Evolutionary conservation across 2,329 filamentous ascomycete species (phyloP).

Genomic region (Diaporthe capsici): DNA sequence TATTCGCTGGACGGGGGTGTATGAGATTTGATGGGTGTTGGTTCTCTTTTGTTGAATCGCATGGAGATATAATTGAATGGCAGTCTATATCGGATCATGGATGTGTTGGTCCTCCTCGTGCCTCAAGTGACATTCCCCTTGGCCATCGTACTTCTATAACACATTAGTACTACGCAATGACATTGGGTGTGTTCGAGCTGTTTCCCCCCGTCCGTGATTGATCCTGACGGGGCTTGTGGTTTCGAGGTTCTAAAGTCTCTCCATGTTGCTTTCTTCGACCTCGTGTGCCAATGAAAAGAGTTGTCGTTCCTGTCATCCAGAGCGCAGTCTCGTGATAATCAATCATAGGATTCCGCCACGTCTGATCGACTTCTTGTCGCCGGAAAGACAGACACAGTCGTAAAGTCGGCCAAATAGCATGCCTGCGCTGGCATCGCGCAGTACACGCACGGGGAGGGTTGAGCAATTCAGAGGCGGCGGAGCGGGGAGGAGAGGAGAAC

Average conservation of each 20-base stretch:
- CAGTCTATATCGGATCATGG: not conserved
- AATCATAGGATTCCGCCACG: not conserved
- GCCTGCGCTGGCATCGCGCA: not conserved
- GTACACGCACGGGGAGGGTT: not conserved
- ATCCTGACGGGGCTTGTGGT: not conserved
- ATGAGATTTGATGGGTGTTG: slow-evolving; percentile 15
- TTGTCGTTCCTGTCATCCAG: not conserved
- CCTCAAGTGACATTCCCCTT: no score
- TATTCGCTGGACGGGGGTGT: slow-evolving; percentile 43
- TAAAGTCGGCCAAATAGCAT: no score
- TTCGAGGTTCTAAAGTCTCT: no score
- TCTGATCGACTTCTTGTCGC: not conserved
- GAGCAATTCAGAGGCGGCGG: not conserved
- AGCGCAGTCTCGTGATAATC: not conserved
- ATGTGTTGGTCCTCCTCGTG: not conserved
- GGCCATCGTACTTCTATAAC: no score
- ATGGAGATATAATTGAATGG: not conserved
- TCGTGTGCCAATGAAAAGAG: not conserved
- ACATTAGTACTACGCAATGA: not conserved
- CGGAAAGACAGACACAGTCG: not conserved
- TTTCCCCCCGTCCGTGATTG: no score
- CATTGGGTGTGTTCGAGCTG: no score
- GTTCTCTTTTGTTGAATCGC: not conserved
- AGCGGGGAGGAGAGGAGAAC: slow-evolving; percentile 4
- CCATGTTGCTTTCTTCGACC: not conserved